phyloP scores from a whole-genome alignment of 176 grass and related monocot species.

The Luzula sylvatica region DNA sequence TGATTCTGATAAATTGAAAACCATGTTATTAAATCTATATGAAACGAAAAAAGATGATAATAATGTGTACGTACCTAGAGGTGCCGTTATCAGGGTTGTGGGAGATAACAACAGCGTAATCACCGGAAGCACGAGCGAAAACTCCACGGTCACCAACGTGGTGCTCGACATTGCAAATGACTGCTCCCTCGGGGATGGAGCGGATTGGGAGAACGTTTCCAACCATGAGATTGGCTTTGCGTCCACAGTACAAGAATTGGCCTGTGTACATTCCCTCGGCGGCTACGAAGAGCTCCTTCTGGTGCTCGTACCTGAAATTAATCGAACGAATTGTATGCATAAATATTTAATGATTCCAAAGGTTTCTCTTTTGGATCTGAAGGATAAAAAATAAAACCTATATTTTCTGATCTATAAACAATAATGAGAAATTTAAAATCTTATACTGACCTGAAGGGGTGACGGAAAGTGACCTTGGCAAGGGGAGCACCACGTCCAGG shows the following conservation, averaged over 20 bases:
- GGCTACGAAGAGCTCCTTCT: constrained; percentile 91
- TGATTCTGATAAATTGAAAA: constrained; percentile 43
- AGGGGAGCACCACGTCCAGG: constrained; percentile 81
- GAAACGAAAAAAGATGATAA: neutral
- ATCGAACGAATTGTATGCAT: no score
- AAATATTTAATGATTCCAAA: no score
- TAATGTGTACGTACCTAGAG: constrained; percentile 17
- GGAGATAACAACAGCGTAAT: constrained; percentile 87
- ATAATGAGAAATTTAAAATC: neutral
- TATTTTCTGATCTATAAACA: neutral
- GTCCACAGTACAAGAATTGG: constrained; percentile 89
- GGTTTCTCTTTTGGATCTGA: no score
- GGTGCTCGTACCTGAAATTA: constrained; percentile 49
- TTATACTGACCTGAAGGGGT: constrained; percentile 43
- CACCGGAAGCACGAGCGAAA: constrained; percentile 57
- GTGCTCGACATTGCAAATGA: constrained; percentile 93
- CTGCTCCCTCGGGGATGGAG: constrained; percentile 68
- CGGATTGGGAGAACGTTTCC: constrained; percentile 79
- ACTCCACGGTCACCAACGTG: constrained; percentile 85
- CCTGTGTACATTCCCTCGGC: constrained; percentile 97
- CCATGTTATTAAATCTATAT: no score
- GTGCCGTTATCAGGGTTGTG: constrained; percentile 95
- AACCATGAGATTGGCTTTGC: constrained; percentile 66
- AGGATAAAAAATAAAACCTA: neutral
- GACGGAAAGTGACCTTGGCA: constrained; percentile 80